phyloP scores from a whole-genome alignment of 805 yeast genomes.

The Saccharomycopsis javanensis region DNA sequence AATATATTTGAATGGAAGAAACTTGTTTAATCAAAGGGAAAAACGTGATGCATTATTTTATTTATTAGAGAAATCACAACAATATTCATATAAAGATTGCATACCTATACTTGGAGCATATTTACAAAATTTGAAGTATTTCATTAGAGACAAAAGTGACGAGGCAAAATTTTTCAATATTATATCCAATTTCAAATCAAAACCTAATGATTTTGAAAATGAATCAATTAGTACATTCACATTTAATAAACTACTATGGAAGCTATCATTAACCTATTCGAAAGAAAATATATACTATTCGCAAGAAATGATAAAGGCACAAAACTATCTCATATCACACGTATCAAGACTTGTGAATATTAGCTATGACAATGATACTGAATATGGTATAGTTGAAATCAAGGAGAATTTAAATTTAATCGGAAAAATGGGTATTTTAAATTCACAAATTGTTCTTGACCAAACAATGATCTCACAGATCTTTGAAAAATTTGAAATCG shows the following conservation, averaged over 20 bases:
- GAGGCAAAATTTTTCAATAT: neutral
- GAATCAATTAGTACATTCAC: neutral
- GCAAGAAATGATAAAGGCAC: slow-evolving; percentile 7
- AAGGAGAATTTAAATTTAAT: neutral
- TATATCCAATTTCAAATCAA: slow-evolving; percentile 2
- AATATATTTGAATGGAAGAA: slow-evolving; percentile 5
- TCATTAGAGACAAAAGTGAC: neutral
- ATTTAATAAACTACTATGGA: slow-evolving; percentile 13
- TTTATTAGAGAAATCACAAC: slow-evolving; percentile 6
- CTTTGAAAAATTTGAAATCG: neutral
- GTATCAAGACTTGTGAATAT: slow-evolving; percentile 1
- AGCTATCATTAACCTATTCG: slow-evolving; percentile 2
- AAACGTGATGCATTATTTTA: slow-evolving; percentile 5
- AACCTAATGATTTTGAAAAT: neutral
- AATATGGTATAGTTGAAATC: neutral
- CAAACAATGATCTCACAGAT: neutral
- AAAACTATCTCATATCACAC: slow-evolving; percentile 6
- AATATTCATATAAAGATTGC: neutral
- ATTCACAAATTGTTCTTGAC: slow-evolving; percentile 2
- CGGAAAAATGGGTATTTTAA: neutral
- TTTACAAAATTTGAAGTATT: neutral
- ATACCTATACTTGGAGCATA: slow-evolving; percentile 2
- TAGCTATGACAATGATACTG: neutral
- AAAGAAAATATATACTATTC: slow-evolving; percentile 5
- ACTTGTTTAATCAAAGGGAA: slow-evolving; percentile 2